Conservation (phyloP, 495 filamentous ascomycete species). For the Aspergillus steynii region DNA sequence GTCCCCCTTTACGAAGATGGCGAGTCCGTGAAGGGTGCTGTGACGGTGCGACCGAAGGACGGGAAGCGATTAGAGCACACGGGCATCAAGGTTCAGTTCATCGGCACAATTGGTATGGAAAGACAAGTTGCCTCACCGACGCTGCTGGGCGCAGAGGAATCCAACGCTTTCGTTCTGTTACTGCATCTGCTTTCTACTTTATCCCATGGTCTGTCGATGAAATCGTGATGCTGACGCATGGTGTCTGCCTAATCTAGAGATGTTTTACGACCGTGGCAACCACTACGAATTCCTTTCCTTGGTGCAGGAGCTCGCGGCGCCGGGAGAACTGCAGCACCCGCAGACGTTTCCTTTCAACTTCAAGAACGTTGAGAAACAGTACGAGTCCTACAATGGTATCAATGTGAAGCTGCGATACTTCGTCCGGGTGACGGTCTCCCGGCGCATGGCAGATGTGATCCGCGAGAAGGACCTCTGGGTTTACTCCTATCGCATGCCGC, state of each 20-base stretch:
- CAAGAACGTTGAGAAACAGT: conserved; percentile 99
- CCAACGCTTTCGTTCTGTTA: background rate
- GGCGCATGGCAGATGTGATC: conserved; percentile 95
- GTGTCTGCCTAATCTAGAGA: conserved; percentile 56
- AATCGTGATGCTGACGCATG: conserved; percentile 4
- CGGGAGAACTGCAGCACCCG: conserved; percentile 95
- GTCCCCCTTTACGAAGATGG: conserved; percentile 97
- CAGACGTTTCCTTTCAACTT: conserved; percentile 99
- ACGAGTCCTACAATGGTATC: conserved; percentile 99
- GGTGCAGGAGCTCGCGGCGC: conserved; percentile 92
- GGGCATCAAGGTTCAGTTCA: conserved; percentile 99
- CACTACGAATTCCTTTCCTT: conserved; percentile 98
- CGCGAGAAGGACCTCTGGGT: conserved; percentile 99
- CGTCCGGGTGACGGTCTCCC: conserved; percentile 91
- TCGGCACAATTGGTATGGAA: conserved; percentile 86
- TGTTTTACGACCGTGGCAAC: conserved; percentile 99
- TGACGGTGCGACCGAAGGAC: conserved; percentile 96
- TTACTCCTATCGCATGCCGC: conserved; percentile 96
- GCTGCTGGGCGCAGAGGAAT: background rate
- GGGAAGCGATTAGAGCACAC: conserved; percentile 97
- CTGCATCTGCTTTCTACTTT: background rate
- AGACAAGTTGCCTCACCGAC: conserved; percentile 3
- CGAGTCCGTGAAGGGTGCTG: conserved; percentile 93
- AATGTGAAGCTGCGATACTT: conserved; percentile 99
- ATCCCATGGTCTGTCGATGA: background rate